Base-by-base conservation (phyloP, 768 basidiomycete species). In the Asterophora lycoperdoides region DNA sequence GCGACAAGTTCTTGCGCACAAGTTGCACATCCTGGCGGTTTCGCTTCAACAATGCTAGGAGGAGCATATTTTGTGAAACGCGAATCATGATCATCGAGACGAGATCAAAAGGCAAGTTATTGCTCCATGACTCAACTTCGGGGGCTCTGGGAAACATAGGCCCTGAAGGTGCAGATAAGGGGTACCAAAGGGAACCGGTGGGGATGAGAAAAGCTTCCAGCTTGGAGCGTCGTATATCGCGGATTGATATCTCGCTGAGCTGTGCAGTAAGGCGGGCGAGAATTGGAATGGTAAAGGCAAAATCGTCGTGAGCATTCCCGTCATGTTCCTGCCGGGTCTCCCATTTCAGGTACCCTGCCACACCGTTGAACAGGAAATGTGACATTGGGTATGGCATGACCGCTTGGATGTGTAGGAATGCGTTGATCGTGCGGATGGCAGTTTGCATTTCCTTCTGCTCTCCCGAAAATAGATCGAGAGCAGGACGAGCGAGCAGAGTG, bases 211-310 rank as follows among this genome's bases (percentile, higher is more conserved):
- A 76, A 23, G 69, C 60, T 44, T 91, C 88, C 10, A 86, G 66
- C 58, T 89, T 90, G 10, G 84, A 80, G 41, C 84, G 78, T 19
- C 83, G 77, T 46, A 91, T 73, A 51, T 88, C 87, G 18, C 83
- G 78, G 36, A 85, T 74, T 3, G 84, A 80, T 70, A 90, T 74
- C 10, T 81, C 83, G 57, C 79, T 81, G 55, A 91, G 86, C 62
- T 86, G 84, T 3, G 72, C 66, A 5, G 73, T 76, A 6, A 89
- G 63, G 29, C 73, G 73, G 4, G 84, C 71, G 28, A 89, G 65
- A n/a, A 83, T 59, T 1, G 86, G 80, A 5, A 83, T 63, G 9
- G 72, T 66, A 46, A 75, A 71, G 5, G 80, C 78, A 60, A 80
- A 85, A 32, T 75, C 73, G 23, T 66, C 64, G 13, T 86, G 66